These are phyloP conservation scores for Pseudevernia furfuracea DNA, from an alignment of 495 filamentous ascomycete genomes.

Conservation along the genomic window DNA sequence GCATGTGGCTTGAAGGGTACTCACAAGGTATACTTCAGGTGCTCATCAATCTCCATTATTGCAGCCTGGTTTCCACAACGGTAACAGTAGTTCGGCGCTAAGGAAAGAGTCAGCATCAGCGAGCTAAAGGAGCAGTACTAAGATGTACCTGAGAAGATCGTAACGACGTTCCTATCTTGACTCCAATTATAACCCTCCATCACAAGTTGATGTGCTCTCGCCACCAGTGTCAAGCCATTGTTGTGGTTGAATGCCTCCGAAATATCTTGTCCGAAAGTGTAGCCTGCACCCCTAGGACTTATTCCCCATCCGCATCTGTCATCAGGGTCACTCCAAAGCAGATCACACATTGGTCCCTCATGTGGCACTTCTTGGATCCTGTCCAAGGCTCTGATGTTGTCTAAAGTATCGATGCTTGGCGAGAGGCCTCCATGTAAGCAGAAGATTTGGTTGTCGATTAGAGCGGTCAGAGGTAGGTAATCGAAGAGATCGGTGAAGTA, in stretches of 20 bases:
- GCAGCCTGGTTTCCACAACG: conserved; percentile 97
- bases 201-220: conserved; percentile 88
- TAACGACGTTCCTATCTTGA: conserved; percentile 92
- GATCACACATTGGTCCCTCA: conserved; percentile 97
- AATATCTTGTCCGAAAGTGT: conserved; percentile 98
- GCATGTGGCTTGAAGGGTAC: conserved; percentile 32
- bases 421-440: conserved; percentile 95
- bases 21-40: conserved; percentile 99
- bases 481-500: conserved; percentile 99
- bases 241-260: conserved; percentile 99
- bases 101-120: conserved; percentile 24
- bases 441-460: conserved; percentile 99
- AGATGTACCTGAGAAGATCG: conserved; percentile 84
- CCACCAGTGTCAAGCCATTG: conserved; percentile 93
- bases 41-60: conserved; percentile 99
- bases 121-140: conserved; percentile 5
- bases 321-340: conserved; percentile 97
- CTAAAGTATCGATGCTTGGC: conserved; percentile 93
- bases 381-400: conserved; percentile 94
- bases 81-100: conserved; percentile 96
- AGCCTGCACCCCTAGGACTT: conserved; percentile 90
- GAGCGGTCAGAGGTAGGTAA: conserved; percentile 92
- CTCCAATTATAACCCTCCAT: conserved; percentile 99
- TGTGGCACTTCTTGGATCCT: conserved; percentile 98
- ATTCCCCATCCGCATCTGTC: conserved; percentile 99